Conservation (phyloP, 2,329 filamentous ascomycete genomes). For the Phaeosphaeria sp. region DNA sequence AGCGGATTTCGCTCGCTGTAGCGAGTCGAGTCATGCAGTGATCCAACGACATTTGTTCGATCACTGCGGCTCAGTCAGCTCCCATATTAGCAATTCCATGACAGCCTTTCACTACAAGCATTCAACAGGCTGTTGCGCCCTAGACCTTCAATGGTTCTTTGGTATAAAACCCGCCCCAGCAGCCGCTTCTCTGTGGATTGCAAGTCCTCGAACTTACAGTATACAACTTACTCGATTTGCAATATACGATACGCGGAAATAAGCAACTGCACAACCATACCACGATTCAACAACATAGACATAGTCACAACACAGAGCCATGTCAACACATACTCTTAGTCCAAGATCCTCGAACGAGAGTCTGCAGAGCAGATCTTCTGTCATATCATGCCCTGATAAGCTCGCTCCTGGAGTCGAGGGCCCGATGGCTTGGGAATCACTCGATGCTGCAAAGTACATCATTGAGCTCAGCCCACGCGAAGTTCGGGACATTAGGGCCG, state of each 20-base stretch:
- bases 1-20: constrained; percentile 18
- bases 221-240: not conserved
- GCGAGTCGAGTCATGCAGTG: constrained; percentile 13
- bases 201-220: not conserved
- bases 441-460: constrained; percentile 36
- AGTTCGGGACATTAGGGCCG: constrained; percentile 38
- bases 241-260: not conserved
- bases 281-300: not conserved
- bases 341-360: constrained; percentile 40
- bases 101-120: not conserved
- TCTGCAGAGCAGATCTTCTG: constrained; percentile 35
- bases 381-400: constrained; percentile 34
- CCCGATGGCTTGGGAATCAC: constrained; percentile 44
- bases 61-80: constrained; percentile 43
- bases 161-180: constrained; percentile 22
- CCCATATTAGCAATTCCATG: constrained; percentile 21
- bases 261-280: not conserved
- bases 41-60: constrained; percentile 23
- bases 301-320: constrained; percentile 14
- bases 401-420: constrained; percentile 37
- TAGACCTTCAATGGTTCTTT: constrained; percentile 3
- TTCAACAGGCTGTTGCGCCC: constrained; percentile 1
- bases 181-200: not conserved
- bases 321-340: constrained; percentile 36
- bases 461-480: constrained; percentile 32